Percentiles rank a stretch among this genome's conserved stretches.
These are phyloP conservation scores for Dothistroma septosporum DNA, from an alignment of 2,329 filamentous ascomycete genomes.

Conservation along the genomic window DNA sequence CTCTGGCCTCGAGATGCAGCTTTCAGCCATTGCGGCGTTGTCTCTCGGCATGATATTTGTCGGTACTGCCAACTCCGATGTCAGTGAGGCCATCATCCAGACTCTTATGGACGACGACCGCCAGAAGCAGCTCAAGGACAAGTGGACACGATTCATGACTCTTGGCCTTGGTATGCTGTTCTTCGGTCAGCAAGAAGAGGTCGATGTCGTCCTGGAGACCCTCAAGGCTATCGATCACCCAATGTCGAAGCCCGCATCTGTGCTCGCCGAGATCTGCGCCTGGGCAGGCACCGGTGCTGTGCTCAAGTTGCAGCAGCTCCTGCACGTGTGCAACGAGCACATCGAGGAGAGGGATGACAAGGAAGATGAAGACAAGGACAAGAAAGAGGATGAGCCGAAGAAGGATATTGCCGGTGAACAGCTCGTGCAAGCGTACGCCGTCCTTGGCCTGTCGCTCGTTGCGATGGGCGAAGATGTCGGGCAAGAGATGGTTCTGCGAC, in stretches of 20 bases:
- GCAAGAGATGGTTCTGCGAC: constrained; percentile 96
- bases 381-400: constrained; percentile 66
- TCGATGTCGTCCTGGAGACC: constrained; percentile 96
- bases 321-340: constrained; percentile 97
- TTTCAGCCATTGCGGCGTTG: constrained; percentile 92
- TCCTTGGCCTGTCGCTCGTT: constrained; percentile 87
- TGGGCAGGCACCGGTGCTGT: constrained; percentile 98
- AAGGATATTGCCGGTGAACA: constrained; percentile 70
- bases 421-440: constrained; percentile 90
- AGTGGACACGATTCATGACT: constrained; percentile 96
- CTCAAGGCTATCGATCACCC: constrained; percentile 96
- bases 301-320: constrained; percentile 91
- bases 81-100: constrained; percentile 86
- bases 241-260: constrained; percentile 91
- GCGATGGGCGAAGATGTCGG: constrained; percentile 98
- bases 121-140: constrained; percentile 86
- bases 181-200: constrained; percentile 95
- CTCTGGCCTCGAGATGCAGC: constrained; percentile 82
- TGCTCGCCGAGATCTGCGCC: constrained; percentile 92
- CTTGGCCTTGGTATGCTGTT: constrained; percentile 89
- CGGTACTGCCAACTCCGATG: constrained; percentile 83
- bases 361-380: constrained; percentile 58
- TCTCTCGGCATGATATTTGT: constrained; percentile 88
- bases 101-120: constrained; percentile 92
- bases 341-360: constrained; percentile 73